Evolutionary conservation across 2,329 filamentous ascomycete genomes (phyloP), one percentile per base, ranked within the genome.

Genomic region (Periconia sp.): DNA sequence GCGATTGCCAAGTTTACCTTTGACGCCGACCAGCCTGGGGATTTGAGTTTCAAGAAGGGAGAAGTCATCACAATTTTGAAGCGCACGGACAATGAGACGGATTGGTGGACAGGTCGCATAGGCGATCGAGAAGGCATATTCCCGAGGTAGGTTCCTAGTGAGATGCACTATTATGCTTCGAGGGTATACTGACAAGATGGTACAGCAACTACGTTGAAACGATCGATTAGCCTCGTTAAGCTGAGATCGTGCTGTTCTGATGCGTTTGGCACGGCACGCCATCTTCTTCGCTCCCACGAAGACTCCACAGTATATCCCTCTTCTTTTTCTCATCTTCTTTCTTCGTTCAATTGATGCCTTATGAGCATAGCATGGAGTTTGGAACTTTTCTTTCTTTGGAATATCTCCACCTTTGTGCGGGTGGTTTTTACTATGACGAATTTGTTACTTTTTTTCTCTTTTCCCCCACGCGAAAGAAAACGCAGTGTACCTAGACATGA

Each of bases 81-180:
- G 80, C 89, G 90, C 75, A 97, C 93, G 6, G 91, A 97, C 5
- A 97, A 89, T 64, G 89, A 91, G 54, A 92, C 92, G 53, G 93
- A 97, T 73, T 97, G 93, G 93, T 97, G 93, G 94, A 97, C 93
- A 17, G 94, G 94, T 23, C 88, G 89, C 75, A 87, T 97, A 67
- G 92, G 92, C 30, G 83, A 86, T 60, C 84, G 86, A 63, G 90
- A 92, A 51, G 94, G 94, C 37, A 96, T 97, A 61, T 99, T 99
- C 76, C 94, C 94, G 0, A 94, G 90, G 83, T 85, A 77, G 59
- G 78, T 67, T 20, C 31, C 15, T 15, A 18, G n/a, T 23, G 31
- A n/a, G 7, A 17, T 35, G 44, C 23, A 31, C 6, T 33, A 37
- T 37, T 11, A 6, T 37, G 33, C 11, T 14, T 5, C 15, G 10